Base-by-base conservation (phyloP, 331 rosid species). In the Malus hybrid region DNA sequence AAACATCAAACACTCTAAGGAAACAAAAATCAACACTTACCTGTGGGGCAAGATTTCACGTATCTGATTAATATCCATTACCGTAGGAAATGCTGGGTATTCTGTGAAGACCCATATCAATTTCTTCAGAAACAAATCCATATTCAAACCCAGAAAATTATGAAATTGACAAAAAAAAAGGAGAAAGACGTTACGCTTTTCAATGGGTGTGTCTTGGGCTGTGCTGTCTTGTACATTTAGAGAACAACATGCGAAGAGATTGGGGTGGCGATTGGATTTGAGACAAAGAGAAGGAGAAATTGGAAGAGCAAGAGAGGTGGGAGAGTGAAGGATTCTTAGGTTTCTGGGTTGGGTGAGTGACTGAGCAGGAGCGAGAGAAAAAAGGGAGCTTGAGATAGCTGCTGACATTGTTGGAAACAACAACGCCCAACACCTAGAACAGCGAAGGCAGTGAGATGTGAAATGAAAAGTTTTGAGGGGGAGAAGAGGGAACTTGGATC, bases 31-130 rank as follows among this genome's bases (percentile, higher is more conserved):
- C 9, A 20, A 22, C 31, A 65, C 77, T 76, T 16, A 86, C 98
- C 97, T 83, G 85, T 93, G 98, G 20, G 98, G 98, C 70, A 93
- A 84, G 70, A 93, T 88, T 10, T 91, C 85, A 50, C 93, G 94
- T 81, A 93, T 93, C 91, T 90, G 87, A 70, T 91, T 91, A 70
- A 93, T 91, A 75, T 91, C 97, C 86, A 93, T 83, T 39, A 84
- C 83, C 1, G 93, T 81, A 5, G 98, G 97, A 80, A 88, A 91
- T 65, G 98, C 92, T 55, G 75, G 33, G 54, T 55, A 72, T 36
- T 19, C 76, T 72, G 76, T 34, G 27, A 72, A 72, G 76, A 34
- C 63, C 76, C 76, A 72, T 11, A 72, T 22, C 67, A 36, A 59
- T 20, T 57, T 33, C n/a, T 28, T 57, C 56, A 34, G 36, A 61